Conservation (phyloP, 1,139 yeast species). For the Debaryomyces robertsiae region DNA sequence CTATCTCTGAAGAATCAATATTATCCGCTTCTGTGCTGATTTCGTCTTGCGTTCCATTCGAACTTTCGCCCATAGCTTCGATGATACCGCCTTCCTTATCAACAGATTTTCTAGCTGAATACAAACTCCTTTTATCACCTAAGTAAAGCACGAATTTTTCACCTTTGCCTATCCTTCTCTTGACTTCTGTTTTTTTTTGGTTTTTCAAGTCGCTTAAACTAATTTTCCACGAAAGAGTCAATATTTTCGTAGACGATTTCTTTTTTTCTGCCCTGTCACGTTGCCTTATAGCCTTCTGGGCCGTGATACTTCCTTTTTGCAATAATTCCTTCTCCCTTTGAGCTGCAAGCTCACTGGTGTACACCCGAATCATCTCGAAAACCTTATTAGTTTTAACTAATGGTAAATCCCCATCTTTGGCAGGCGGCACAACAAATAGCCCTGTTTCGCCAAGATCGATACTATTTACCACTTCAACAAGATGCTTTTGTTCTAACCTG, state of each 20-base stretch:
- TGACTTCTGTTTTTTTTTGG: slow-evolving; percentile 42
- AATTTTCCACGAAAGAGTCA: slow-evolving; percentile 43
- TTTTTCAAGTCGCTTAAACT: slow-evolving; percentile 41
- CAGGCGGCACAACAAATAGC: slow-evolving; percentile 27
- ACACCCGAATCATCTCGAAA: slow-evolving; percentile 37
- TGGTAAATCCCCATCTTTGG: slow-evolving; percentile 25
- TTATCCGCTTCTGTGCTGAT: slow-evolving; percentile 13
- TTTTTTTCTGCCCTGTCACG: slow-evolving; percentile 38
- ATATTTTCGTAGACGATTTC: slow-evolving; percentile 38
- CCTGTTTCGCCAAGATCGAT: slow-evolving; percentile 36
- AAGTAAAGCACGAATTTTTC: slow-evolving; percentile 37
- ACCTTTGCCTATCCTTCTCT: slow-evolving; percentile 33
- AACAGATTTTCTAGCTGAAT: slow-evolving; percentile 19
- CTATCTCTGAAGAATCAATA: slow-evolving; percentile 22
- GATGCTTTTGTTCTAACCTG: slow-evolving; percentile 24
- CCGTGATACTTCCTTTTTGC: slow-evolving; percentile 37
- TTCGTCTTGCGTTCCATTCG: slow-evolving; percentile 13
- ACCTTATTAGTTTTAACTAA: slow-evolving; percentile 31
- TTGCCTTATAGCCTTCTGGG: slow-evolving; percentile 30
- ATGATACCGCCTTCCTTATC: slow-evolving; percentile 20
- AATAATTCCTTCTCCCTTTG: slow-evolving; percentile 35
- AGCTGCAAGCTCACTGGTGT: slow-evolving; percentile 37
- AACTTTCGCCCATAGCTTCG: slow-evolving; percentile 11
- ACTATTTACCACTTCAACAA: slow-evolving; percentile 34
- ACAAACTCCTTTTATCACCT: slow-evolving; percentile 25